A percentile compares a stretch with the other conserved stretches of the same genome.
Evolutionary conservation across 345 rosid species (phyloP).

Genomic region (Hypericum androsaemum): DNA sequence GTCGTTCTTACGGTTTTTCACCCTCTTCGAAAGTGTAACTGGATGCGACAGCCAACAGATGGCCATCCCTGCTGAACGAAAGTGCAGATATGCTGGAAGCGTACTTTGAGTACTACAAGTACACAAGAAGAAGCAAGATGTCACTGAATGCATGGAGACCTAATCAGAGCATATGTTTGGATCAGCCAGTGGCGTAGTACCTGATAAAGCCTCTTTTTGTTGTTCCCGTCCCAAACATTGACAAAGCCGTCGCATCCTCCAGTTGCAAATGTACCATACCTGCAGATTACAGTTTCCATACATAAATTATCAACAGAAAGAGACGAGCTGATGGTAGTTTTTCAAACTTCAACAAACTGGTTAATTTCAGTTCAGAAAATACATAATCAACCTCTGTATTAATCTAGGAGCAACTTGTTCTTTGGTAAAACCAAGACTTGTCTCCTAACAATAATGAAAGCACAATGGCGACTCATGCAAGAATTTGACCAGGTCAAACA

Average conservation of each 20-base stretch:
- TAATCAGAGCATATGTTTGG: too few relatives aligned
- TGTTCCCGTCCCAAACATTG: constrained; percentile 96
- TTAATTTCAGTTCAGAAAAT: too few relatives aligned
- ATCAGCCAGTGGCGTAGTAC: constrained; percentile 20
- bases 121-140: constrained; percentile 10
- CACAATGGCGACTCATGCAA: too few relatives aligned
- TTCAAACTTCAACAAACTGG: too few relatives aligned
- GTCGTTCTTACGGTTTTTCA: constrained; percentile 59
- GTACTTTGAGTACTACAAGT: constrained; percentile 87
- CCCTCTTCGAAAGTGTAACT: constrained; percentile 98
- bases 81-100: constrained; percentile 86
- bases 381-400: too few relatives aligned
- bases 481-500: too few relatives aligned
- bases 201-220: constrained; percentile 98
- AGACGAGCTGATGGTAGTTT: too few relatives aligned
- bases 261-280: constrained; percentile 97
- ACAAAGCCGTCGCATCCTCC: constrained; percentile 99
- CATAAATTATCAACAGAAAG: too few relatives aligned
- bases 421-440: too few relatives aligned
- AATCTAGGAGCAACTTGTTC: too few relatives aligned
- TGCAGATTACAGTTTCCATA: constrained; percentile 18
- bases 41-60: constrained; percentile 88
- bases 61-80: constrained; percentile 95
- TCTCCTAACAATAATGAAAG: too few relatives aligned
- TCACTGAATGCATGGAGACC: background rate